Evolutionary conservation across 148 eudicot genomes (phyloP), one percentile per base, ranked within the genome.

Genomic region (Pouteria glomerata): DNA sequence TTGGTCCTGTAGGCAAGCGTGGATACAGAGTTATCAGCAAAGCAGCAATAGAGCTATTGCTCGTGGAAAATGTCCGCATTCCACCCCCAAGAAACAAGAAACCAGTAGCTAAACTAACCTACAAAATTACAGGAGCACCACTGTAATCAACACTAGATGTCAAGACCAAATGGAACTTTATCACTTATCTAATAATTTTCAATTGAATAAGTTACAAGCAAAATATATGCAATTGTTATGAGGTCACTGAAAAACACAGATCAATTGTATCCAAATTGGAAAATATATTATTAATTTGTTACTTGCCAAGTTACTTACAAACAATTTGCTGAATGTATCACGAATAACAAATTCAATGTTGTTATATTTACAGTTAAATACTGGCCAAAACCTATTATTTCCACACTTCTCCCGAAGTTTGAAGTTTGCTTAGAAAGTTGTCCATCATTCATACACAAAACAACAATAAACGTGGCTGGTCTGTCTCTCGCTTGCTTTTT

Each of bases 11-110:
- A 23, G 98, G 98, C 66, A 95, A 88, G 68, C 97, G 97, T 18
- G 98, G 98, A 89, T 95, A 95, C 55, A 95, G 78, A 57, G 97
- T 85, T 73, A 90, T 85, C 48, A 95, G 73, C 84, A 91, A 83
- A 39, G 85, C 86, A 58, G 97, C 97, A 78, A 92, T 81, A 73
- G 96, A 83, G 78, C 83, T 85, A 70, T 84, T 92, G 83, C 85
- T 82, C 70, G 96, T 91, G 19, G 97, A 91, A 86, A 95, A 92
- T 18, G 99, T 82, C 71, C 82, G 80, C 97, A 88, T 91, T 73
- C 99, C 99, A 76, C 94, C 91, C 51, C 97, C 99, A 82, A 95
- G 92, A 81, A 91, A 95, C 82, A 95, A 77, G 81, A 95, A 95
- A 66, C 99, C 99, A 50, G 85, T 81, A 19, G 90, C 90, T 83